These are phyloP conservation scores for Coriolopsis trogii DNA, from an alignment of 1,284 basidiomycete genomes.

Conservation along the genomic window DNA sequence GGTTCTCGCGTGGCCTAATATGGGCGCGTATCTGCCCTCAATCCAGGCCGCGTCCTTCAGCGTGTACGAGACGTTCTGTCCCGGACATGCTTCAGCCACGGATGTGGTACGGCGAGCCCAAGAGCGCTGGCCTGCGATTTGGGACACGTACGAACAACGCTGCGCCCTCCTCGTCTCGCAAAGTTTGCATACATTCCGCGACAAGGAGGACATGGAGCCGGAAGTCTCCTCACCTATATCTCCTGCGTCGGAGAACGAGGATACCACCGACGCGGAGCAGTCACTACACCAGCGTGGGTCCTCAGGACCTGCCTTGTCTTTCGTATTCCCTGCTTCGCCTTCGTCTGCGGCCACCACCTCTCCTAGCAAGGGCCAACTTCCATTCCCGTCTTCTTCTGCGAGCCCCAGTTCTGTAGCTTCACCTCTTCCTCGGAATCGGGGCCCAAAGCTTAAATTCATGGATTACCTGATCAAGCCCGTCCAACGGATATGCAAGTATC, in stretches of 20 bases:
- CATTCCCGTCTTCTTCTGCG: conserved; percentile 11
- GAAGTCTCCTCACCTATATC: conserved; percentile 7
- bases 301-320: conserved; percentile 22
- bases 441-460: conserved; percentile 58
- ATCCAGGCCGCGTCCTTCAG: conserved; percentile 71
- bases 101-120: conserved; percentile 71
- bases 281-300: conserved; percentile 24
- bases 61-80: conserved; percentile 83
- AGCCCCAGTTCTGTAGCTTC: no score
- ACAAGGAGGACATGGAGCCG: conserved; percentile 3
- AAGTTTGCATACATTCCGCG: conserved; percentile 14
- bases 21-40: not conserved
- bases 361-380: conserved; percentile 4
- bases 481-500: conserved; percentile 91
- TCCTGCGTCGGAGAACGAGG: conserved; percentile 12
- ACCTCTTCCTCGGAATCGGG: conserved; percentile 4
- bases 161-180: conserved; percentile 40
- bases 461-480: conserved; percentile 92
- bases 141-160: conserved; percentile 80
- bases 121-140: conserved; percentile 65
- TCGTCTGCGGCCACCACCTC: conserved; percentile 1
- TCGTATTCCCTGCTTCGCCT: conserved; percentile 7
- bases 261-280: not conserved
- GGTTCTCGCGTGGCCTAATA: conserved; percentile 2
- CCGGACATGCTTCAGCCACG: conserved; percentile 80